Base-by-base conservation (phyloP, 805 yeast species). In the Candida easanensis region DNA sequence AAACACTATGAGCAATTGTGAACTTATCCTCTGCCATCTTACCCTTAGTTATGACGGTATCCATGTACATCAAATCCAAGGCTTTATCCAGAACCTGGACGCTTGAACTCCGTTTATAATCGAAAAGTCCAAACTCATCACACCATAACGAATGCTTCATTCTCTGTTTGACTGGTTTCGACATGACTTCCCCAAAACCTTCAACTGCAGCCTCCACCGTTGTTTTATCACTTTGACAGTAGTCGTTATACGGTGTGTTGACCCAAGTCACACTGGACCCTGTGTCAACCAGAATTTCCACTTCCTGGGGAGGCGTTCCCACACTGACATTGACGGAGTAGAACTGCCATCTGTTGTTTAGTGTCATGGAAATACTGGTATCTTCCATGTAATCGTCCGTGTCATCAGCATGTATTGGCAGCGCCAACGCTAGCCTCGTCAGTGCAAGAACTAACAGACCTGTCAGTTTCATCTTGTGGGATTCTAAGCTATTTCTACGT, bases 1-100 rank as follows among this genome's bases (percentile, higher is more conserved):
- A 61, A 20, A 60, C 45, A 44, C 61, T 48, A 16, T 27, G 25
- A 34, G 61, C 68, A 10, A 46, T 48, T 27, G 87, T 91, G 75
- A 77, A 79, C 14, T 53, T 47, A 9, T 86, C 87, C 2, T 56
- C 38, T 6, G 79, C 80, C 38, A 57, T 67, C 9, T 72, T 62
- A 6, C 69, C 59, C 16, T 56, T 39, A 7, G 79, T 81, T 36
- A 57, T 66, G 7, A 73, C 62, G 5, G 69, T 59, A 50, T 79
- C 84, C 35, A 27, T 32, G 22, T 44, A 44, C 10, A 49, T 45
- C 0, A 15, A n/a, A 8, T 65, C 50, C 18, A 48, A 39, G 33
- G 63, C 54, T 13, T 54, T 15, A 15, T 9, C 11, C 28, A 46
- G 19, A 33, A 14, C 19, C 4, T 13, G 8, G 5, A 7, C 37